phyloP scores from a whole-genome alignment of 2,329 filamentous ascomycete genomes.

The Fonsecaea pedrosoi region DNA sequence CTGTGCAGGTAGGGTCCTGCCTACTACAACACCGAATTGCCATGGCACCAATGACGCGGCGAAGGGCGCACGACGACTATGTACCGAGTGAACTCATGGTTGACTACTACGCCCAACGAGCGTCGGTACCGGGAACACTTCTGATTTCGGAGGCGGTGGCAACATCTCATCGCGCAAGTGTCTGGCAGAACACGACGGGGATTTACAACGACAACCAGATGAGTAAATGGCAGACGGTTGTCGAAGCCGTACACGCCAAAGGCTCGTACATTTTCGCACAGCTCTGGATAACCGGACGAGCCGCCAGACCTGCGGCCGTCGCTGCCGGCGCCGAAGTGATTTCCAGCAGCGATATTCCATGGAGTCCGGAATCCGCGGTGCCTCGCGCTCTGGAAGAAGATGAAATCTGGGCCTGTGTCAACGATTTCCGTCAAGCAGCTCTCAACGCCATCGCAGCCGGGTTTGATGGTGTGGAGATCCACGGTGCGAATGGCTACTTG shows the following conservation, averaged over 20 bases:
- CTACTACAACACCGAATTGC: conserved; percentile 59
- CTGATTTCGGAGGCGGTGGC: conserved; percentile 42
- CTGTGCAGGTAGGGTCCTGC: too few species aligned
- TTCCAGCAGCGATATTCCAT: conserved; percentile 20
- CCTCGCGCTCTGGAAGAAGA: conserved; percentile 46
- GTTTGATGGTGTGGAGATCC: conserved; percentile 62
- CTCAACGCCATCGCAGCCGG: conserved; percentile 61
- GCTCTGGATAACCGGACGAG: neutral
- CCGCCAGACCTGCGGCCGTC: neutral
- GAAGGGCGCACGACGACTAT: conserved; percentile 53
- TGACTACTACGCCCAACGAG: conserved; percentile 52
- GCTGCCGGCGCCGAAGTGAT: conserved; percentile 7
- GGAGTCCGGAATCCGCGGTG: conserved; percentile 19
- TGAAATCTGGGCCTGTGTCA: conserved; percentile 48
- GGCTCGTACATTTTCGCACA: neutral
- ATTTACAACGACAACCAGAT: neutral
- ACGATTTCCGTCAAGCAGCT: conserved; percentile 52
- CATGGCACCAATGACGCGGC: conserved; percentile 61
- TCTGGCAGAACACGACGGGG: neutral
- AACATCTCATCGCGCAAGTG: neutral
- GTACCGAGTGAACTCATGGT: conserved; percentile 45
- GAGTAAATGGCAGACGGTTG: neutral
- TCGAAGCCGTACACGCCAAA: neutral
- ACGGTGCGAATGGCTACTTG: conserved; percentile 58
- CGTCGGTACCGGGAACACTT: conserved; percentile 46